Evolutionary conservation across 1,284 basidiomycete species (phyloP).

Genomic region (Ustilago cynodontis): DNA sequence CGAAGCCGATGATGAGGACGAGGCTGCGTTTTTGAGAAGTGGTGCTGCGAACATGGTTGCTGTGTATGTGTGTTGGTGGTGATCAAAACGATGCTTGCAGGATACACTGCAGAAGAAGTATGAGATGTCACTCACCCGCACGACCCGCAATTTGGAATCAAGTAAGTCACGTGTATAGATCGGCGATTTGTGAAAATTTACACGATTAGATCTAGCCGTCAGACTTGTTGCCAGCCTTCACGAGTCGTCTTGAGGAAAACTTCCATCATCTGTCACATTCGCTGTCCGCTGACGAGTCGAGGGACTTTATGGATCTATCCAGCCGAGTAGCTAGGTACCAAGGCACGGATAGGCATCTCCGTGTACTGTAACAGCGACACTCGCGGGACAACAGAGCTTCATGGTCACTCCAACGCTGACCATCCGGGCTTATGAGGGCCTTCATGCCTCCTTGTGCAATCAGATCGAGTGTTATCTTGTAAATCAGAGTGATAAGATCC

Average conservation of each 20-base stretch:
- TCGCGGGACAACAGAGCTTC: background rate
- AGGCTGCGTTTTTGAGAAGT: conserved; percentile 32
- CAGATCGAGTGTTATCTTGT: background rate
- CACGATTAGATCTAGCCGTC: background rate
- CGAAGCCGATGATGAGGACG: conserved; percentile 17
- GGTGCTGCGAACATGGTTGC: conserved; percentile 36
- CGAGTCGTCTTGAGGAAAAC: background rate
- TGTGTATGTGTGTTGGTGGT: background rate
- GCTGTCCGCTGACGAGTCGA: background rate
- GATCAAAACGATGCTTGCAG: background rate
- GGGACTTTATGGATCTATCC: background rate
- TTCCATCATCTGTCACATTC: background rate
- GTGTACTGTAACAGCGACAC: background rate
- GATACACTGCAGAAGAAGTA: background rate
- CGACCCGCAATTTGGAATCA: conserved; percentile 11
- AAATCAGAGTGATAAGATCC: background rate
- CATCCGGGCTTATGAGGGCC: background rate
- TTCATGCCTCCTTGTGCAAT: background rate
- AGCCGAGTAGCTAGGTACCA: background rate
- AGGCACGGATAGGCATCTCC: background rate
- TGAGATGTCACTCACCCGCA: conserved; percentile 1
- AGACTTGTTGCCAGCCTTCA: background rate
- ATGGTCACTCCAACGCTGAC: background rate
- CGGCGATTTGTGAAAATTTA: conserved; percentile 1
- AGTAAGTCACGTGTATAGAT: conserved; percentile 4